Percentiles rank a stretch among this genome's conserved stretches.
phyloP scores from a whole-genome alignment of 305 asterid genomes.

The Fraxinus latifolia region DNA sequence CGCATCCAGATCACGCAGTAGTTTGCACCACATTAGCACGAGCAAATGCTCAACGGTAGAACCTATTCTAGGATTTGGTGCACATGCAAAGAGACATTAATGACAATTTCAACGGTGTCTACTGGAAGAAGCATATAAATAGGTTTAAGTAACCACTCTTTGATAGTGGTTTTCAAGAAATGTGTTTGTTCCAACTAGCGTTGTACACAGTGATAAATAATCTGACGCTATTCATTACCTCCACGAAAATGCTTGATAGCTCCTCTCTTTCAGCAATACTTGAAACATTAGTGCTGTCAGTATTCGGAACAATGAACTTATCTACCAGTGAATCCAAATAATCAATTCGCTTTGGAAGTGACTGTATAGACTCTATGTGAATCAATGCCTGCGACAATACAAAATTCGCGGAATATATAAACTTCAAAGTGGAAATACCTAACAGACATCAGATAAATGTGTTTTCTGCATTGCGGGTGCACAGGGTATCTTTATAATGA shows the following conservation, averaged over 20 bases:
- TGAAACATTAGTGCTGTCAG: constrained; percentile 55
- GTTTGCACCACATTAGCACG: background rate
- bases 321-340: constrained; percentile 78
- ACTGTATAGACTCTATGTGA: constrained; percentile 89
- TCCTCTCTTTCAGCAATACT: constrained; percentile 88
- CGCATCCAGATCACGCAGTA: background rate
- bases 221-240: constrained; percentile 46
- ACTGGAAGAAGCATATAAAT: background rate
- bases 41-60: background rate
- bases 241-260: constrained; percentile 85
- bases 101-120: background rate
- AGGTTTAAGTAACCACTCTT: background rate
- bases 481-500: background rate
- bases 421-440: constrained; percentile 11
- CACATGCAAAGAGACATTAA: background rate
- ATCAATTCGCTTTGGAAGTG: constrained; percentile 75
- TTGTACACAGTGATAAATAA: background rate
- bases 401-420: constrained; percentile 5
- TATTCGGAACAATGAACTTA: constrained; percentile 59
- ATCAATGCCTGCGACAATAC: constrained; percentile 73
- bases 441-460: background rate
- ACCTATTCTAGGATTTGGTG: background rate
- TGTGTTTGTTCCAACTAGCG: background rate
- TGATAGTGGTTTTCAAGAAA: background rate
- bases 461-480: background rate